These are phyloP conservation scores for Pythium folliculosum DNA, from an alignment of 352 stramenopile species.

Conservation along the genomic window DNA sequence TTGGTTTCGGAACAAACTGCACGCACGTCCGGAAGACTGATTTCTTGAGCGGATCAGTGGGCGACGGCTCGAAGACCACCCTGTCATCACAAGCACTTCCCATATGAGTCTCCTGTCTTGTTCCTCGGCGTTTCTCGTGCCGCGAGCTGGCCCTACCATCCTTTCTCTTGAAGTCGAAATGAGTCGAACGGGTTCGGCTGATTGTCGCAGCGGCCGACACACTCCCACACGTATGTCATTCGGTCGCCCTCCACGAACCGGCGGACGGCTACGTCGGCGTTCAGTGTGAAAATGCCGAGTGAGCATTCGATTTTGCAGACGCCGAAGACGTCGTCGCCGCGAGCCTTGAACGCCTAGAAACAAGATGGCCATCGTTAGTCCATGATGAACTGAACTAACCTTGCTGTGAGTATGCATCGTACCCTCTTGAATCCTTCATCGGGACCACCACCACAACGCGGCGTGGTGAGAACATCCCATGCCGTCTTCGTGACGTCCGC, in stretches of 20 bases:
- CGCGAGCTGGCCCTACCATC: conserved; percentile 36
- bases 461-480: conserved; percentile 39
- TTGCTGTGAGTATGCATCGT: too few species aligned
- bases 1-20: conserved; percentile 42
- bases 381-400: too few species aligned
- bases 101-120: too few species aligned
- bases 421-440: conserved; percentile 39
- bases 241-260: conserved; percentile 45
- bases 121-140: too few species aligned
- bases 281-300: conserved; percentile 32
- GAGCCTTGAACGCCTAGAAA: conserved; percentile 40
- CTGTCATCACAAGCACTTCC: conserved; percentile 13
- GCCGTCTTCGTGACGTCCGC: conserved; percentile 32
- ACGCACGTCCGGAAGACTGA: conserved; percentile 52
- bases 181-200: conserved; percentile 21
- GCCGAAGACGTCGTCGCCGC: conserved; percentile 49
- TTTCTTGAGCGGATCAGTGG: conserved; percentile 38
- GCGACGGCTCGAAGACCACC: conserved; percentile 46
- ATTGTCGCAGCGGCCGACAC: conserved; percentile 32
- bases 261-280: conserved; percentile 47
- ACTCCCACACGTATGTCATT: conserved; percentile 58
- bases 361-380: not conserved
- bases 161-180: conserved; percentile 49
- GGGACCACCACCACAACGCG: too few species aligned
- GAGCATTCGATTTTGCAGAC: conserved; percentile 43